phyloP scores from a whole-genome alignment of 1,284 basidiomycete genomes.

The Malassezia vespertilionis region DNA sequence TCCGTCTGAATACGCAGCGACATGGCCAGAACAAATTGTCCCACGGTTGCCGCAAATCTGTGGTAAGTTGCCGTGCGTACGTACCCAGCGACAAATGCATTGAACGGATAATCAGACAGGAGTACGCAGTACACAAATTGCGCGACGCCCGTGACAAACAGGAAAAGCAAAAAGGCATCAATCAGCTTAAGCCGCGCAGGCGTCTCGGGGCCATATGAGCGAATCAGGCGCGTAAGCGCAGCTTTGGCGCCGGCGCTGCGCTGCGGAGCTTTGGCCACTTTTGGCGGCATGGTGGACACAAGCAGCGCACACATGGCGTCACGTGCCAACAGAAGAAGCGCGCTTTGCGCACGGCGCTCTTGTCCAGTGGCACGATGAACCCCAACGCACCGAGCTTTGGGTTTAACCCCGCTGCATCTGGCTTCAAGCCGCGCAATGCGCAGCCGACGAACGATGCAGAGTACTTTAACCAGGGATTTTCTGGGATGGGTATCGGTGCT shows the following conservation, averaged over 20 bases:
- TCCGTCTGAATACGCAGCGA: slow-evolving; percentile 85
- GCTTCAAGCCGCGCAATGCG: slow-evolving; percentile 36
- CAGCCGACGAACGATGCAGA: slow-evolving; percentile 6
- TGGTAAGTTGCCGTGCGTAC: slow-evolving; percentile 35
- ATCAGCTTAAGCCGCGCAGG: slow-evolving; percentile 79
- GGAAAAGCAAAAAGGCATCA: slow-evolving; percentile 81
- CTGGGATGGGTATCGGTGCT: slow-evolving; percentile 15
- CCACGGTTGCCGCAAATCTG: slow-evolving; percentile 84
- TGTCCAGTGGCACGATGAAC: slow-evolving; percentile 29
- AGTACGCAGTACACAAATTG: slow-evolving; percentile 87
- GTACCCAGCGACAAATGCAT: slow-evolving; percentile 89
- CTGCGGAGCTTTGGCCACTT: not conserved
- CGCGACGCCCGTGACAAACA: slow-evolving; percentile 76
- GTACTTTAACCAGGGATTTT: slow-evolving; percentile 5
- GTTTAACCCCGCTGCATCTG: slow-evolving; percentile 43
- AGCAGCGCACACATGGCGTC: slow-evolving; percentile 4
- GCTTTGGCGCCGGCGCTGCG: too few species aligned
- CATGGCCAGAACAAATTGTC: slow-evolving; percentile 90
- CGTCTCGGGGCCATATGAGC: slow-evolving; percentile 63
- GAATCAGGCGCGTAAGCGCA: not conserved
- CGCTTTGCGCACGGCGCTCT: not conserved
- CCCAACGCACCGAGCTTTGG: slow-evolving; percentile 45
- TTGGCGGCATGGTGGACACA: slow-evolving; percentile 5
- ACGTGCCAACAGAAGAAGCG: slow-evolving; percentile 10
- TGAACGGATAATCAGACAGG: slow-evolving; percentile 89